Evolutionary conservation across 2,329 filamentous ascomycete genomes (phyloP).

Genomic region (Phaeosphaeria sp.): DNA sequence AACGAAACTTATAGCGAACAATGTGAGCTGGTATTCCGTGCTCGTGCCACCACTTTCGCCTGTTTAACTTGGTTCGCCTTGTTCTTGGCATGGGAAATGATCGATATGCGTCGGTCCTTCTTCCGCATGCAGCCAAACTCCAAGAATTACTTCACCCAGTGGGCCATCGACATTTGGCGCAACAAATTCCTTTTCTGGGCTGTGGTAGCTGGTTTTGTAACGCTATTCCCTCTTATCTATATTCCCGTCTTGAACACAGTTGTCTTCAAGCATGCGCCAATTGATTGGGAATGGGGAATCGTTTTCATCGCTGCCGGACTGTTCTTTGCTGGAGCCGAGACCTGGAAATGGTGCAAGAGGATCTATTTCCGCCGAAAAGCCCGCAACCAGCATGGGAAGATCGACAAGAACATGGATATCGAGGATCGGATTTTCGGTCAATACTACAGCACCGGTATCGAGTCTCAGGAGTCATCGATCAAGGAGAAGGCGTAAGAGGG

Average conservation of each 20-base stretch:
- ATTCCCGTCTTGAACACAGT: constrained; percentile 70
- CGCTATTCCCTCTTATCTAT: constrained; percentile 61
- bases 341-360: constrained; percentile 72
- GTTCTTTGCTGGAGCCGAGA: constrained; percentile 70
- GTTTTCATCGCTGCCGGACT: constrained; percentile 66
- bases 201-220: constrained; percentile 53
- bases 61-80: constrained; percentile 78
- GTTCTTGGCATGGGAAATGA: constrained; percentile 80
- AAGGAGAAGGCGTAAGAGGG: background rate
- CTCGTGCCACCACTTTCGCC: constrained; percentile 75
- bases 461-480: background rate
- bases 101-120: constrained; percentile 74
- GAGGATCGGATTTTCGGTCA: constrained; percentile 25
- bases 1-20: constrained; percentile 40
- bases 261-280: constrained; percentile 71
- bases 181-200: constrained; percentile 68
- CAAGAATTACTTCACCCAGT: constrained; percentile 59
- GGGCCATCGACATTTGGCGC: constrained; percentile 71
- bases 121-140: constrained; percentile 74
- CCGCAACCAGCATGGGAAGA: constrained; percentile 9
- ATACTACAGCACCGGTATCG: constrained; percentile 14
- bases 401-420: constrained; percentile 21
- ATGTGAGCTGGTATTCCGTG: constrained; percentile 51
- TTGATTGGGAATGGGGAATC: constrained; percentile 73
- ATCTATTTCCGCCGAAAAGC: constrained; percentile 41